Base-by-base conservation (phyloP, 2,329 filamentous ascomycete species). In the Talaromyces rugulosus region DNA sequence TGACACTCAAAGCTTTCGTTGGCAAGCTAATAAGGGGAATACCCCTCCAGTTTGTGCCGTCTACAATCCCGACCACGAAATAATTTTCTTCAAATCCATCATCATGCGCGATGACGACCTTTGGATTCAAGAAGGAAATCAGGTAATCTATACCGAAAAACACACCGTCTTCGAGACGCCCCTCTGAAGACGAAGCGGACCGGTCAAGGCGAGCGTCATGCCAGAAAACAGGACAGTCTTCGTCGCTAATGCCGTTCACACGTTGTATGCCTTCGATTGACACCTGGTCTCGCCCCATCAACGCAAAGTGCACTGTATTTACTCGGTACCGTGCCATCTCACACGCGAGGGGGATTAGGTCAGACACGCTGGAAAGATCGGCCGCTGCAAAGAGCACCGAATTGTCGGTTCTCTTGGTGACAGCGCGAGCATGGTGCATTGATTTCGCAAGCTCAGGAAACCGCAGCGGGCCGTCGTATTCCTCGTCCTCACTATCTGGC, bases 301-400 rank as follows among this genome's bases (percentile, higher is more conserved):
- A 77, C 0, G 86, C 89, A 71, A 96, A 89, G 73, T 98, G 94
- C 8, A 97, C 92, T 65, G 87, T 83, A 70, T 87, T 96, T 62
- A 84, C 81, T 61, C 84, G 82, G 74, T 87, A 83, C 27, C 75
- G 74, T 6, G 87, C 88, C 93, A 97, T 97, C 68, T 91, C 85
- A 74, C 95, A 98, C 5, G 93, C 91, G 71, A 96, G 81, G 0
- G 92, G 92, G 34, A 96, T 78, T 59, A 97, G 74, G 34, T 84
- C 83, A 0, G 90, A 84, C 16, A 87, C 86, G 71, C 91, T 95
- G 72, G 85, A 85, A 57, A 96, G 76, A 64, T 83, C 92, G 0
- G 90, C 88, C 3, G 90, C 87, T 4, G 88, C 89, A 72, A 96
- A 96, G 3, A 97, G 75, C 16, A 96, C 83, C 28, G 66, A 66